phyloP scores from a whole-genome alignment of 345 rosid genomes.

The Cochlearia excelsa region DNA sequence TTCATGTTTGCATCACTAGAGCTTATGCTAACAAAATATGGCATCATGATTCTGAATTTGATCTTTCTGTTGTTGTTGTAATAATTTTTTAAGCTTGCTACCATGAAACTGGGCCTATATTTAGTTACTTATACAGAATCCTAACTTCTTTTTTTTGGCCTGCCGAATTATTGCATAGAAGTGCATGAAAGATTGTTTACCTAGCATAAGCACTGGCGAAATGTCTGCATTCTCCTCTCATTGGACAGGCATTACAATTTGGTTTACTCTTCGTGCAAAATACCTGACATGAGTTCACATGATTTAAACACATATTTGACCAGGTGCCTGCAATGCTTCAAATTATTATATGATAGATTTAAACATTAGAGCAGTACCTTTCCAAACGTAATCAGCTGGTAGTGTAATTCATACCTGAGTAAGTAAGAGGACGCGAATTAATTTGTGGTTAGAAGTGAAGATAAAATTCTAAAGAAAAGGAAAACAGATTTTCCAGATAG shows the following conservation, averaged over 20 bases:
- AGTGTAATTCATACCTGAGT: constrained; percentile 87
- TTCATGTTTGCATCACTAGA: constrained; percentile 9
- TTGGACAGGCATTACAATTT: constrained; percentile 95
- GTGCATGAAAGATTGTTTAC: constrained; percentile 43
- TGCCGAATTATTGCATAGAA: neutral
- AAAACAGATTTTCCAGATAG: constrained; percentile 11
- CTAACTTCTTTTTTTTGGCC: neutral
- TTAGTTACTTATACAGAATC: neutral
- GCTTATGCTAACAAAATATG: constrained; percentile 16
- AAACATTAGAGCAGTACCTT: constrained; percentile 52
- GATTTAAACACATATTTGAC: constrained; percentile 20
- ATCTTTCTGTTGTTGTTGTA: constrained; percentile 6
- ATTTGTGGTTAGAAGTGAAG: constrained; percentile 12
- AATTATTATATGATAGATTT: constrained; percentile 11
- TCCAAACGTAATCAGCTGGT: constrained; percentile 95
- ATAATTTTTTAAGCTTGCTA: constrained; percentile 14
- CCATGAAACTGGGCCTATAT: constrained; percentile 7
- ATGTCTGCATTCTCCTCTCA: constrained; percentile 97
- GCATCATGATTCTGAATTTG: constrained; percentile 8
- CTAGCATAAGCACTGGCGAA: constrained; percentile 99
- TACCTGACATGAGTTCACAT: constrained; percentile 56
- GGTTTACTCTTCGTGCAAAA: constrained; percentile 93
- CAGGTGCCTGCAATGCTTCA: constrained; percentile 16
- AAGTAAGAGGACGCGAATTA: constrained; percentile 27
- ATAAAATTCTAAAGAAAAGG: neutral